Percentiles rank a stretch among this genome's conserved stretches.
These are phyloP conservation scores for Scopulariopsis brevicaulis DNA, from an alignment of 2,329 filamentous ascomycete genomes.

Conservation along the genomic window DNA sequence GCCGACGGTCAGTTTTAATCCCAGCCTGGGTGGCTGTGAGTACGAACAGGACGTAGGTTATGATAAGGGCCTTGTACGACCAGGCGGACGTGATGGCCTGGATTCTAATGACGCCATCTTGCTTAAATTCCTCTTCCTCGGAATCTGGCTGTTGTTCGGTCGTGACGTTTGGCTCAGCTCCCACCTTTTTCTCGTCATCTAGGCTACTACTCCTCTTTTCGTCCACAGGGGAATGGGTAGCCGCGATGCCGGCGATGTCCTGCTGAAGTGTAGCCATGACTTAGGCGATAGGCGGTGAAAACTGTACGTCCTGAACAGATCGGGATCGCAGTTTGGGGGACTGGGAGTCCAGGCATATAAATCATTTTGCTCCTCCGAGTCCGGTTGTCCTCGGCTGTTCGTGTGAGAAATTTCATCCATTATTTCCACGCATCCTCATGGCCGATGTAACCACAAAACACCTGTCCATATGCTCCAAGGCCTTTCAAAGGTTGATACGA, in stretches of 20 bases:
- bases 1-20: neutral
- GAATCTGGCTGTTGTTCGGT: neutral
- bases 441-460: too few relatives aligned
- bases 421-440: too few relatives aligned
- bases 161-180: neutral
- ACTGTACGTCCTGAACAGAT: neutral
- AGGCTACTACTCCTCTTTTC: neutral
- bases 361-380: neutral
- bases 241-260: neutral
- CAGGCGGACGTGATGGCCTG: conserved; percentile 34
- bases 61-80: conserved; percentile 25
- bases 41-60: conserved; percentile 30
- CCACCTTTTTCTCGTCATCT: neutral
- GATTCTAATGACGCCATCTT: conserved; percentile 34
- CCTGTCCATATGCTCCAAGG: too few relatives aligned
- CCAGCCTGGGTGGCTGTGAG: neutral
- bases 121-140: conserved; percentile 18
- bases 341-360: neutral
- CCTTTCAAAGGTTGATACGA: too few relatives aligned
- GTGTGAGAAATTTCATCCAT: too few relatives aligned
- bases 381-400: too few relatives aligned
- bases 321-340: neutral
- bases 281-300: neutral
- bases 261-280: neutral
- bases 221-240: neutral